Conservation (phyloP, 257 asterid species). For the Jacaranda copaia region DNA sequence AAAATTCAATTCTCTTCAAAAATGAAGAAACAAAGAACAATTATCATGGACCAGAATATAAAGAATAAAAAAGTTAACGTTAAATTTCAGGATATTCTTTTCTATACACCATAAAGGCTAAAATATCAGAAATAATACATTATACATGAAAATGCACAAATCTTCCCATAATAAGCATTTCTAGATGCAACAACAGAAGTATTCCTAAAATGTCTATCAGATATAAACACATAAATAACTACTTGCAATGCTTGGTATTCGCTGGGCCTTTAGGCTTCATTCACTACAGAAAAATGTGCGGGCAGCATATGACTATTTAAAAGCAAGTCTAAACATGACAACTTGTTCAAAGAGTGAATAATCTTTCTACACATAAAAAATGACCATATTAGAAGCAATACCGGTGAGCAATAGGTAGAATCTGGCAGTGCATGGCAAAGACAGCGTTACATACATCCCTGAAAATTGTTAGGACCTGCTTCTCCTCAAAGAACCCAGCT, state of each 20-base stretch:
- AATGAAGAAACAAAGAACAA: slow-evolving; percentile 7
- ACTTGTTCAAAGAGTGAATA: slow-evolving; percentile 11
- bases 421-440: slow-evolving; percentile 94
- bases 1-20: slow-evolving; percentile 18
- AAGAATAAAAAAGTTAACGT: neutral
- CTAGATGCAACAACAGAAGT: slow-evolving; percentile 15
- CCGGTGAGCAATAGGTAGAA: slow-evolving; percentile 96
- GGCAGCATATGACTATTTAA: neutral
- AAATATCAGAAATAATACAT: neutral
- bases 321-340: slow-evolving; percentile 11
- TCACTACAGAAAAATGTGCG: neutral
- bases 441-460: slow-evolving; percentile 91
- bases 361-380: slow-evolving; percentile 6
- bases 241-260: neutral
- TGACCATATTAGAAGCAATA: slow-evolving; percentile 40
- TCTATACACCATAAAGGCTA: slow-evolving; percentile 19
- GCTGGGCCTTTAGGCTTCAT: slow-evolving; percentile 13
- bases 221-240: slow-evolving; percentile 4
- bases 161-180: slow-evolving; percentile 13
- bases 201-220: slow-evolving; percentile 13
- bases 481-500: slow-evolving; percentile 93
- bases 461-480: slow-evolving; percentile 76
- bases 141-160: slow-evolving; percentile 2
- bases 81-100: slow-evolving; percentile 23
- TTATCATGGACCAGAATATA: slow-evolving; percentile 3